phyloP scores from a whole-genome alignment of 306 rosid genomes.

The Boehmeria nivea region DNA sequence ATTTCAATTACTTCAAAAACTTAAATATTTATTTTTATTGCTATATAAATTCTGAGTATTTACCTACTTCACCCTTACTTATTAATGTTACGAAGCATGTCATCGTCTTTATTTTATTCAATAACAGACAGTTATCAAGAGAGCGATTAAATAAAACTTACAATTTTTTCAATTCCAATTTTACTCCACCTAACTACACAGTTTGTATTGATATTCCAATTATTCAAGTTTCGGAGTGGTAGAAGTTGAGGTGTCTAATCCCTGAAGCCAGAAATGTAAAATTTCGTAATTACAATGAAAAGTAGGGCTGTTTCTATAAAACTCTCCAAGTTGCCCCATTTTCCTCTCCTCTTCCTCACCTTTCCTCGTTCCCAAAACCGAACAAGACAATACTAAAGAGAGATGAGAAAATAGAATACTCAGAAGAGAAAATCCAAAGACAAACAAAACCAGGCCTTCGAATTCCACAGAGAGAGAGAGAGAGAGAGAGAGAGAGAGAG shows the following conservation, averaged over 20 bases:
- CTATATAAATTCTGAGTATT: too few relatives aligned
- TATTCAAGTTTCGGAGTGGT: too few relatives aligned
- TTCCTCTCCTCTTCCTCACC: slow-evolving; percentile 8
- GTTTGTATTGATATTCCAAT: too few relatives aligned
- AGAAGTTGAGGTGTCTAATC: neutral
- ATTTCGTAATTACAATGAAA: slow-evolving; percentile 22
- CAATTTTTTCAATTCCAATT: too few relatives aligned
- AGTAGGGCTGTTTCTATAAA: slow-evolving; percentile 17
- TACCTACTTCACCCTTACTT: too few relatives aligned
- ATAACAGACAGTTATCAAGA: too few relatives aligned
- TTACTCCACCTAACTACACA: too few relatives aligned
- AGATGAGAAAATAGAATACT: slow-evolving; percentile 1
- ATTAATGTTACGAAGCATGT: too few relatives aligned
- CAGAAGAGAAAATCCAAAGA: slow-evolving; percentile 7
- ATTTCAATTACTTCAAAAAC: too few relatives aligned
- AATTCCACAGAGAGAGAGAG: neutral
- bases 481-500: neutral
- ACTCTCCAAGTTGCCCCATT: neutral
- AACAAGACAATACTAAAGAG: neutral
- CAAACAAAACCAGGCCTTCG: slow-evolving; percentile 1
- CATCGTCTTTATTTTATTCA: too few relatives aligned
- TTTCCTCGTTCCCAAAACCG: neutral
- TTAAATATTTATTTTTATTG: too few relatives aligned
- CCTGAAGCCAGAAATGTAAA: slow-evolving; percentile 14
- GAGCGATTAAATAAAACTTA: too few relatives aligned